Conservation (phyloP, 2,329 filamentous ascomycete species). For the Verruconis gallopava region DNA sequence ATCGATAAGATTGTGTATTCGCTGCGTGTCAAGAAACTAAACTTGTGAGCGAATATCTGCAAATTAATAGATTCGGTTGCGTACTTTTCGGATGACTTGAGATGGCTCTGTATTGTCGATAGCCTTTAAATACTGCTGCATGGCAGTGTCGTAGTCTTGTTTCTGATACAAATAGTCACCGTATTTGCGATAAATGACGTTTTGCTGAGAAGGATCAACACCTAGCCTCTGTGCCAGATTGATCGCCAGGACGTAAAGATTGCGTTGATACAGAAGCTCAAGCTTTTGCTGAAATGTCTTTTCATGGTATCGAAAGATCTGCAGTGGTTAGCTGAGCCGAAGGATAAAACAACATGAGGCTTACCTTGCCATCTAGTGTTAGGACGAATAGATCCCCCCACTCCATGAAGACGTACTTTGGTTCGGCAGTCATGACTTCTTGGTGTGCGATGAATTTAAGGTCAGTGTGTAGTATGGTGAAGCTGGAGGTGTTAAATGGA, state of each 20-base stretch:
- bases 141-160: slow-evolving; percentile 92
- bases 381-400: slow-evolving; percentile 92
- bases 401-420: slow-evolving; percentile 67
- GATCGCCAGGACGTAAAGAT: slow-evolving; percentile 83
- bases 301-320: slow-evolving; percentile 82
- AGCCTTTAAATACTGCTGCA: slow-evolving; percentile 93
- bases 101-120: slow-evolving; percentile 95
- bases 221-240: slow-evolving; percentile 84
- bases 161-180: slow-evolving; percentile 92
- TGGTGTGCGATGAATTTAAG: slow-evolving; percentile 82
- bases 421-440: slow-evolving; percentile 68
- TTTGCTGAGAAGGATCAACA: slow-evolving; percentile 68
- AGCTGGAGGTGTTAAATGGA: slow-evolving; percentile 74
- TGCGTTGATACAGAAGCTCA: slow-evolving; percentile 86
- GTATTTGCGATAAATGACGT: slow-evolving; percentile 83
- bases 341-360: slow-evolving; percentile 10
- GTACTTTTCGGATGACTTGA: slow-evolving; percentile 82
- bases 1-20: slow-evolving; percentile 93
- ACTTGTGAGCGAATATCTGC: slow-evolving; percentile 7
- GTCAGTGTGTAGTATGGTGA: slow-evolving; percentile 84
- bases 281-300: slow-evolving; percentile 82
- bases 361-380: slow-evolving; percentile 80
- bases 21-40: slow-evolving; percentile 87
- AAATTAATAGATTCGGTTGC: slow-evolving; percentile 9
- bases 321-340: background rate